Evolutionary conservation across 371 early-diverging fungal genomes (phyloP).

Genomic region (Circinella minor): DNA sequence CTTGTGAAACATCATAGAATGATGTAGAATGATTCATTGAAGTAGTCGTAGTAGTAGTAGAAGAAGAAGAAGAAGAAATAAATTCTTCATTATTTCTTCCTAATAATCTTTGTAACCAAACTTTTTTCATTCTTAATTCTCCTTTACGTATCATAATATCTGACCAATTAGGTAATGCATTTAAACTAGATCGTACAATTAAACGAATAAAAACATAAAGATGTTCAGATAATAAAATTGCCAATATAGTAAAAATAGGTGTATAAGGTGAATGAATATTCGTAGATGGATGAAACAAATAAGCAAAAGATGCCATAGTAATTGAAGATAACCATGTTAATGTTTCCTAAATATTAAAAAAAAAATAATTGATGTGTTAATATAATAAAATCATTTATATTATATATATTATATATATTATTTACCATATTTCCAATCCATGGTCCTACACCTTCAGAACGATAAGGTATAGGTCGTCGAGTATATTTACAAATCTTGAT

Average conservation of each 20-base stretch:
- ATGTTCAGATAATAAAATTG: conserved; percentile 52
- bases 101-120: conserved; percentile 39
- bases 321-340: conserved; percentile 76
- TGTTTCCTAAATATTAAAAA: too few species aligned
- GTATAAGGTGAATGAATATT: conserved; percentile 49
- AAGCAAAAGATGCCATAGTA: conserved; percentile 76
- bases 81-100: background rate
- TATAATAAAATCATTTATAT: too few species aligned
- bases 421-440: conserved; percentile 78
- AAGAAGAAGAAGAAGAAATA: too few species aligned
- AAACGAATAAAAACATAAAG: conserved; percentile 36
- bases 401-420: too few species aligned
- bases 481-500: conserved; percentile 84
- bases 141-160: conserved; percentile 41
- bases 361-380: too few species aligned
- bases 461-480: conserved; percentile 75
- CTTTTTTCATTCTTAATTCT: conserved; percentile 46
- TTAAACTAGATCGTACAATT: conserved; percentile 34
- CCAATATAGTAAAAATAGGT: conserved; percentile 44
- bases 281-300: conserved; percentile 65
- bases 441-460: conserved; percentile 85
- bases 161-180: conserved; percentile 39
- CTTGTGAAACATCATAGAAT: background rate
- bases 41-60: background rate
- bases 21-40: background rate